Conservation (phyloP, 2,329 filamentous ascomycete genomes). For the Sarocladium strictum region DNA sequence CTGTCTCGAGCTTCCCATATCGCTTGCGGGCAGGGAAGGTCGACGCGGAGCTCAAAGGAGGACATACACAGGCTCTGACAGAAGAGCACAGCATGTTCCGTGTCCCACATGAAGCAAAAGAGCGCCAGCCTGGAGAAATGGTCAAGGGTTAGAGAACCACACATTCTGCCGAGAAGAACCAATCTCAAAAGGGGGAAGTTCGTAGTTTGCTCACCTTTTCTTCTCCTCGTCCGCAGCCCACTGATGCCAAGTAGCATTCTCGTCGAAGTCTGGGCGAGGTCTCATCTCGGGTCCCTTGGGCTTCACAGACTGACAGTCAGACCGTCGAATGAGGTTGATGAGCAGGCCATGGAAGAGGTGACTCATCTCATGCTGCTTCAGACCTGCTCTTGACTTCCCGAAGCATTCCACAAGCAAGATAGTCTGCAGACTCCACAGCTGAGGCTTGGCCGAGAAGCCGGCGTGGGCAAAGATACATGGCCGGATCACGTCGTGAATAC, state of each 20-base stretch:
- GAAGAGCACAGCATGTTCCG: conserved; percentile 57
- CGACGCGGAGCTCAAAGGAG: conserved; percentile 53
- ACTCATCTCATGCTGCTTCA: conserved; percentile 58
- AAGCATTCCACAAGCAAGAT: conserved; percentile 60
- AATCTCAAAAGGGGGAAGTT: no score
- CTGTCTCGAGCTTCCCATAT: conserved; percentile 53
- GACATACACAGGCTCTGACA: conserved; percentile 64
- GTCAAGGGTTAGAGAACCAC: no score
- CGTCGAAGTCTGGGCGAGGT: conserved; percentile 19
- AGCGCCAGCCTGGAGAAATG: conserved; percentile 48
- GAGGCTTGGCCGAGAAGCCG: conserved; percentile 51
- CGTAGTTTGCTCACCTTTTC: conserved; percentile 35
- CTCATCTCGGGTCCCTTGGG: conserved; percentile 16
- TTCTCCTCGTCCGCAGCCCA: conserved; percentile 52
- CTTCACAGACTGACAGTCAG: conserved; percentile 28
- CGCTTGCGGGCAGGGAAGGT: conserved; percentile 47
- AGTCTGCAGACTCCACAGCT: conserved; percentile 55
- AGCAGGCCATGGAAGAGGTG: conserved; percentile 43
- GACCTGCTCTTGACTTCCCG: conserved; percentile 56
- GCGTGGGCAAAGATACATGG: conserved; percentile 53
- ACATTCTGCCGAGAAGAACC: no score
- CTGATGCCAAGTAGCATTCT: conserved; percentile 40
- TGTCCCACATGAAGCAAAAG: conserved; percentile 62
- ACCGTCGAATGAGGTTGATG: conserved; percentile 31
- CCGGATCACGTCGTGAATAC: conserved; percentile 54